These are phyloP conservation scores for Fusarium sp. DNA, from an alignment of 2,329 filamentous ascomycete species.

Conservation along the genomic window DNA sequence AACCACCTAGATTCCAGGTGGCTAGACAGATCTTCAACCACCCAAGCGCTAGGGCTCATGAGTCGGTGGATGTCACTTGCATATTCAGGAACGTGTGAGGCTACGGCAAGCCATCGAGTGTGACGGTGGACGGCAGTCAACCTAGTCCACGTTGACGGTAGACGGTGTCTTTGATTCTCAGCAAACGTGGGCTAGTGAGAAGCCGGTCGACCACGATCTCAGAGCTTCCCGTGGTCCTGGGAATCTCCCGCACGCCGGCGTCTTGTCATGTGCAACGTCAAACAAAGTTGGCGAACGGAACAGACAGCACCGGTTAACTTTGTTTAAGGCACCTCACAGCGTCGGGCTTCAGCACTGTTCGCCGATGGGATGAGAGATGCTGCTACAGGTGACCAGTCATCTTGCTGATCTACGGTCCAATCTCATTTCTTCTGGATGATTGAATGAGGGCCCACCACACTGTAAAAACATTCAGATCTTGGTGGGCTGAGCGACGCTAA, in stretches of 20 bases:
- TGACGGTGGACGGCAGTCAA: slow-evolving; percentile 48
- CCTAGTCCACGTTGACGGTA: slow-evolving; percentile 46
- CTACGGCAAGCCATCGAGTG: slow-evolving; percentile 51
- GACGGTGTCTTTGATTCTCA: slow-evolving; percentile 47
- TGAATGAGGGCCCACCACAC: slow-evolving; percentile 39
- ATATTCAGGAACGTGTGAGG: slow-evolving; percentile 51
- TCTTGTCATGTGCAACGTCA: slow-evolving; percentile 35
- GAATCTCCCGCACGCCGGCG: slow-evolving; percentile 48
- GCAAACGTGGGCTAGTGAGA: slow-evolving; percentile 44
- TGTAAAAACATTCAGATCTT: slow-evolving; percentile 47
- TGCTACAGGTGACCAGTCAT: slow-evolving; percentile 46
- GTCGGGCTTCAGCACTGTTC: slow-evolving; percentile 20
- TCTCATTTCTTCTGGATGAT: slow-evolving; percentile 46
- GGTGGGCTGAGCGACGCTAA: slow-evolving; percentile 49
- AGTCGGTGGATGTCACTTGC: slow-evolving; percentile 49
- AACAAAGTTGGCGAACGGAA: slow-evolving; percentile 16
- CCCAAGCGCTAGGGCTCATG: slow-evolving; percentile 34
- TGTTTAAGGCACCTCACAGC: slow-evolving; percentile 9
- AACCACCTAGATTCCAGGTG: slow-evolving; percentile 38
- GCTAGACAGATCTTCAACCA: slow-evolving; percentile 40
- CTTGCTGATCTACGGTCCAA: slow-evolving; percentile 48
- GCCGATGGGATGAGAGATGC: slow-evolving; percentile 21
- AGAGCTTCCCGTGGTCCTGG: slow-evolving; percentile 47
- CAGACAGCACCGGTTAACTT: slow-evolving; percentile 22
- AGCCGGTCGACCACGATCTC: slow-evolving; percentile 47